Percentiles rank a stretch among this genome's conserved stretches.
phyloP scores from a whole-genome alignment of 192 early-diverging fungal species.

The Chytriomyces sp. region DNA sequence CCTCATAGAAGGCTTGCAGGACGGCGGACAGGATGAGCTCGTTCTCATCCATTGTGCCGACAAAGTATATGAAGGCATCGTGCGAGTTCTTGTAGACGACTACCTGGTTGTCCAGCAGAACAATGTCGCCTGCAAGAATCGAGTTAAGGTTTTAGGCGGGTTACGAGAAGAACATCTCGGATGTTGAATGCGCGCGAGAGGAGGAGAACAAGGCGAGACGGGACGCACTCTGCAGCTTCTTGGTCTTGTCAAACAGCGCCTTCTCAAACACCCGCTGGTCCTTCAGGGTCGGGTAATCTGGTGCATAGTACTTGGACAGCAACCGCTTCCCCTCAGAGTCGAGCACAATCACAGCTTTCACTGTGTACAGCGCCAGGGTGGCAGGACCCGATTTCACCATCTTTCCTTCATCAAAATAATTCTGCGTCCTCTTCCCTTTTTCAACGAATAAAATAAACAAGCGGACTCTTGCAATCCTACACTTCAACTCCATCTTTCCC shows the following conservation, averaged over 20 bases:
- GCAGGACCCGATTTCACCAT: too few species aligned
- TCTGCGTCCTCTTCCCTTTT: too few species aligned
- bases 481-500: too few species aligned
- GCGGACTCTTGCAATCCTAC: too few species aligned
- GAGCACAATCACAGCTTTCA: slow-evolving; percentile 86
- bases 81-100: slow-evolving; percentile 83
- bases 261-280: slow-evolving; percentile 92
- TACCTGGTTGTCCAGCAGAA: slow-evolving; percentile 92
- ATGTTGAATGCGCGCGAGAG: neutral
- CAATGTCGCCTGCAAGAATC: slow-evolving; percentile 70
- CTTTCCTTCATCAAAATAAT: too few species aligned
- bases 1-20: slow-evolving; percentile 81
- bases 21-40: slow-evolving; percentile 83
- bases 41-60: slow-evolving; percentile 91
- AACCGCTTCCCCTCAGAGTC: slow-evolving; percentile 92
- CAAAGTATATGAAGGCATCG: slow-evolving; percentile 89
- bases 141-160: neutral
- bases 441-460: too few species aligned
- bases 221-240: slow-evolving; percentile 67
- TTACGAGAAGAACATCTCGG: neutral
- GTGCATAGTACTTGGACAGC: slow-evolving; percentile 88
- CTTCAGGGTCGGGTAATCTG: slow-evolving; percentile 66
- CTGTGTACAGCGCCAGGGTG: slow-evolving; percentile 83
- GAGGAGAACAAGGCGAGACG: neutral
- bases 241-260: slow-evolving; percentile 89